Percentiles rank a stretch among this genome's conserved stretches.
These are phyloP conservation scores for Xylariaceae sp. DNA, from an alignment of 2,329 filamentous ascomycete genomes.

Conservation along the genomic window DNA sequence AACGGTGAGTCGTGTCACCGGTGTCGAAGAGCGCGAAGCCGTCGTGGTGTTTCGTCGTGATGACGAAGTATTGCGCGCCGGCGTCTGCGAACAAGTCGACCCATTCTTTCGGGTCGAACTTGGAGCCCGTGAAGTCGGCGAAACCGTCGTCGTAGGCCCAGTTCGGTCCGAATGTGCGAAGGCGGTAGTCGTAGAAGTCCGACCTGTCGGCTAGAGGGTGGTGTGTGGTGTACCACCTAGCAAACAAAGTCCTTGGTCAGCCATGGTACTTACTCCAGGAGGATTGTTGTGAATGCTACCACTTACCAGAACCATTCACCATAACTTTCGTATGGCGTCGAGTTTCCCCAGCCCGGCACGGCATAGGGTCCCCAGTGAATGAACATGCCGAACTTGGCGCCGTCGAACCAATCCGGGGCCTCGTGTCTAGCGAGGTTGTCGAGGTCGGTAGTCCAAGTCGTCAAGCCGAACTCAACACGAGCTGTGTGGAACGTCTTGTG, in stretches of 20 bases:
- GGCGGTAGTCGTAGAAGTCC: slow-evolving; percentile 44
- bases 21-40: slow-evolving; percentile 43
- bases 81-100: slow-evolving; percentile 36
- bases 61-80: slow-evolving; percentile 41
- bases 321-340: slow-evolving; percentile 37
- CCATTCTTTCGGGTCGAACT: slow-evolving; percentile 45
- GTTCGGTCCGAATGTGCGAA: slow-evolving; percentile 46
- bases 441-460: slow-evolving; percentile 33
- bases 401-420: slow-evolving; percentile 49
- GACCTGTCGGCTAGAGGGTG: slow-evolving; percentile 39
- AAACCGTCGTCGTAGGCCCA: slow-evolving; percentile 54
- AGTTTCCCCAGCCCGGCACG: slow-evolving; percentile 52
- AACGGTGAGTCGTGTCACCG: slow-evolving; percentile 36
- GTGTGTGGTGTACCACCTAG: slow-evolving; percentile 33
- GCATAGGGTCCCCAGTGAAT: slow-evolving; percentile 55
- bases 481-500: slow-evolving; percentile 8
- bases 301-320: slow-evolving; percentile 48
- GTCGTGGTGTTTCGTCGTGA: slow-evolving; percentile 45
- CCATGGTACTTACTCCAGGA: no score
- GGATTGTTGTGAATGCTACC: no score
- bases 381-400: slow-evolving; percentile 55
- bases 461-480: slow-evolving; percentile 32
- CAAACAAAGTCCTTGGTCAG: neutral
- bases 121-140: slow-evolving; percentile 45
- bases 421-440: slow-evolving; percentile 36